phyloP scores from a whole-genome alignment of 805 yeast species.

The Kazachstania africana region DNA sequence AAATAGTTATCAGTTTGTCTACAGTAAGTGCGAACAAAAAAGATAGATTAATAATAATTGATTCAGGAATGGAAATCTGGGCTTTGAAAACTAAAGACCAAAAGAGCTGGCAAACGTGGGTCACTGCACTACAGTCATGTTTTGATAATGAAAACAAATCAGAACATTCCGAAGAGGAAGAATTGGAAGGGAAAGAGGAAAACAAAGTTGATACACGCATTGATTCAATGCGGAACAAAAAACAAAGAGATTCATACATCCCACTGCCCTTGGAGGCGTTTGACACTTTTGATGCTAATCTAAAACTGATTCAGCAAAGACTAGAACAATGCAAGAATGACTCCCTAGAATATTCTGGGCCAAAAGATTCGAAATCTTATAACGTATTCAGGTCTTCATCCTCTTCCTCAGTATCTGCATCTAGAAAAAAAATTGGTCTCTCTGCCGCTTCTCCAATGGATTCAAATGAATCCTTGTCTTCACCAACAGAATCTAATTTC shows the following conservation, averaged over 20 bases:
- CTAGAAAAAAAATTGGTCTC: slow-evolving; percentile 4
- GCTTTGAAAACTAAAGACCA: slow-evolving; percentile 55
- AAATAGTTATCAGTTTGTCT: slow-evolving; percentile 75
- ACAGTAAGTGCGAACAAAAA: slow-evolving; percentile 70
- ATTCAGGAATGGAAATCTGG: slow-evolving; percentile 95
- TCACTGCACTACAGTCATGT: slow-evolving; percentile 53
- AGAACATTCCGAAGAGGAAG: neutral
- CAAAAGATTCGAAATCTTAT: slow-evolving; percentile 1
- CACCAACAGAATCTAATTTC: slow-evolving; percentile 1
- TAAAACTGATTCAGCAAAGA: slow-evolving; percentile 16
- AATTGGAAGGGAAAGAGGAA: neutral
- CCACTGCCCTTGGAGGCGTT: slow-evolving; percentile 15
- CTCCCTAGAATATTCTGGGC: slow-evolving; percentile 11
- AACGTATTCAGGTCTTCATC: slow-evolving; percentile 7
- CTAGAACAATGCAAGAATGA: slow-evolving; percentile 20
- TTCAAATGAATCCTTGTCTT: slow-evolving; percentile 3
- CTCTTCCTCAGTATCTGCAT: slow-evolving; percentile 7
- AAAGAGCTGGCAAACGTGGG: slow-evolving; percentile 72
- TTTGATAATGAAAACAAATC: slow-evolving; percentile 9
- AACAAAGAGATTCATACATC: slow-evolving; percentile 1
- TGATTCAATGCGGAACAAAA: neutral
- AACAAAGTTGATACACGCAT: neutral
- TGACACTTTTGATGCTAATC: slow-evolving; percentile 10
- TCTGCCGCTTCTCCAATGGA: slow-evolving; percentile 3
- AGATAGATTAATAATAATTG: slow-evolving; percentile 62